A percentile compares a stretch with the other conserved stretches of the same genome.
These are phyloP conservation scores for Thalassiosira pacifica DNA, from an alignment of 352 stramenopile genomes.

Conservation along the genomic window DNA sequence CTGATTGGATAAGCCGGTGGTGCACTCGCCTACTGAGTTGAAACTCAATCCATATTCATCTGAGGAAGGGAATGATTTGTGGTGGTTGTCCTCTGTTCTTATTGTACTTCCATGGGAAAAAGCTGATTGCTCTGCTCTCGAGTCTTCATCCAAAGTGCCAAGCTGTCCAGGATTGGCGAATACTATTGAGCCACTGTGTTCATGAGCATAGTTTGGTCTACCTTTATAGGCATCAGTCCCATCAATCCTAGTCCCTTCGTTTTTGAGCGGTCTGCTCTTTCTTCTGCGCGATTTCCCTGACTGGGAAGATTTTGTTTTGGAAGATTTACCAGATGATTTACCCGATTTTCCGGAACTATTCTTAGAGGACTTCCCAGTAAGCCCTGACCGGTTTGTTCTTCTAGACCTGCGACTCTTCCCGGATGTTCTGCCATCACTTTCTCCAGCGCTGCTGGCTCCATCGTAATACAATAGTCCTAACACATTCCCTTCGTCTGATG, in stretches of 20 bases:
- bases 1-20: neutral
- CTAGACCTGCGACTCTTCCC: constrained; percentile 4
- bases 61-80: neutral
- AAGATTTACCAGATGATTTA: neutral
- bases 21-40: neutral
- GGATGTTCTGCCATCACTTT: neutral
- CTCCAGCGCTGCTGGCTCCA: constrained; percentile 16
- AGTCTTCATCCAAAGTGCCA: neutral
- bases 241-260: neutral
- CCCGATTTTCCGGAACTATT: neutral
- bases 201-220: neutral
- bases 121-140: neutral
- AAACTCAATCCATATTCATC: neutral
- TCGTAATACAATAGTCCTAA: constrained; percentile 27
- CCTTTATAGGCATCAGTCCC: too few species aligned
- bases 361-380: neutral
- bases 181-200: neutral
- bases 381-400: neutral
- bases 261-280: neutral
- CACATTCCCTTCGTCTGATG: neutral
- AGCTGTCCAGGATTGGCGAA: neutral
- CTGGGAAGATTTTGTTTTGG: neutral
- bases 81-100: neutral
- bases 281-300: neutral
- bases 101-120: constrained; percentile 5